phyloP scores from a whole-genome alignment of 352 stramenopile genomes.

The Pythium scleroteichum region DNA sequence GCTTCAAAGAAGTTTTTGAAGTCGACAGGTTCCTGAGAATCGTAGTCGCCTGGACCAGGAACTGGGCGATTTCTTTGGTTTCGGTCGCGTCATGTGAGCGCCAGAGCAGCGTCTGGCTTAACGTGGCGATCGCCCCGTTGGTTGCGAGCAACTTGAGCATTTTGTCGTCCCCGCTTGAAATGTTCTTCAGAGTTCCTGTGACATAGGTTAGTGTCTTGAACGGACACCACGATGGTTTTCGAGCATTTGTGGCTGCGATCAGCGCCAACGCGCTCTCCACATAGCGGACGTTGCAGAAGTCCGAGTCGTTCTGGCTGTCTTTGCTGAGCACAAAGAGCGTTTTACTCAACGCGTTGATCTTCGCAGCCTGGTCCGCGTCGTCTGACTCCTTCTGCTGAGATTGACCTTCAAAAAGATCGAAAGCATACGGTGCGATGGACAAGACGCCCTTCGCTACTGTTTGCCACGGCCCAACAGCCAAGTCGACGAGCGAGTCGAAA shows the following conservation, averaged over 20 bases:
- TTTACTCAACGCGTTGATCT: slow-evolving; percentile 49
- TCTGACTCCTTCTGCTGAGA: neutral
- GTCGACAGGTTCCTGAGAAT: slow-evolving; percentile 71
- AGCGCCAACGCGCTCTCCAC: slow-evolving; percentile 56
- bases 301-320: slow-evolving; percentile 56
- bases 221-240: slow-evolving; percentile 17
- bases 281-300: slow-evolving; percentile 66
- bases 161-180: slow-evolving; percentile 55
- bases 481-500: slow-evolving; percentile 26
- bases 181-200: slow-evolving; percentile 72
- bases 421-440: slow-evolving; percentile 40
- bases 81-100: slow-evolving; percentile 20
- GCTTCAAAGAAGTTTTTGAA: slow-evolving; percentile 61
- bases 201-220: slow-evolving; percentile 68
- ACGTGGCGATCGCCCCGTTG: slow-evolving; percentile 54
- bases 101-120: slow-evolving; percentile 57
- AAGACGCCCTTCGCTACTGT: slow-evolving; percentile 34
- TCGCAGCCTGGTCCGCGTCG: slow-evolving; percentile 5
- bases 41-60: slow-evolving; percentile 66
- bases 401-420: slow-evolving; percentile 36
- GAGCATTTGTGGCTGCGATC: slow-evolving; percentile 30
- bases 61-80: slow-evolving; percentile 67
- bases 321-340: slow-evolving; percentile 77
- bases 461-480: slow-evolving; percentile 39
- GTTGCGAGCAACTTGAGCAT: slow-evolving; percentile 66